Conservation (phyloP, 169 alveolate genomes). For the Eimeria zaria region DNA sequence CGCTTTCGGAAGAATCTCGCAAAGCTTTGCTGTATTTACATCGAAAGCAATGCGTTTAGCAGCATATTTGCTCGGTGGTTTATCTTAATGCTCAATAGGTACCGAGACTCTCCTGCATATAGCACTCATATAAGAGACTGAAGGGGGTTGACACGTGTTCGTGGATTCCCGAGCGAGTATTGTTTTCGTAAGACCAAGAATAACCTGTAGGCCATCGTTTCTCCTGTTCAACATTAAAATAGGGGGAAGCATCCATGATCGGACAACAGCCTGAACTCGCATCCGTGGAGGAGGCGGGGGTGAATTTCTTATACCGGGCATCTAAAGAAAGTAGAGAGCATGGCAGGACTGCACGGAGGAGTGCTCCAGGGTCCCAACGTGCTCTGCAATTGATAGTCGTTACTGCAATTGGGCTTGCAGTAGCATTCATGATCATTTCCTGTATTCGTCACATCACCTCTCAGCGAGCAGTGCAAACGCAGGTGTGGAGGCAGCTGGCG, state of each 20-base stretch:
- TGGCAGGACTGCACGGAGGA: not conserved
- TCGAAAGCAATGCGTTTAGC: not conserved
- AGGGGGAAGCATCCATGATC: not conserved
- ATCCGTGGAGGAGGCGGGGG: not conserved
- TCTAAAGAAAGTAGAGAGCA: not conserved
- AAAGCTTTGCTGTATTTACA: not conserved
- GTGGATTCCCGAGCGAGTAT: too few relatives aligned
- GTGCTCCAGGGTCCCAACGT: not conserved
- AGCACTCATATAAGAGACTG: not conserved
- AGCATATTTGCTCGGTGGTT: not conserved
- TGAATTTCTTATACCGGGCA: not conserved
- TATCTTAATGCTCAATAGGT: not conserved
- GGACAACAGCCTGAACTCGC: not conserved
- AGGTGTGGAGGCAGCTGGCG: not conserved
- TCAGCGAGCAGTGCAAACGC: not conserved
- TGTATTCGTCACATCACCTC: not conserved
- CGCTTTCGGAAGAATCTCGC: not conserved
- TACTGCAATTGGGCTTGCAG: not conserved
- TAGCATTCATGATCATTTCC: not conserved
- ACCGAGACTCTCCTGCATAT: not conserved
- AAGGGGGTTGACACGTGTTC: not conserved
- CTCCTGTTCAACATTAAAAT: not conserved
- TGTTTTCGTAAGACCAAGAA: not conserved
- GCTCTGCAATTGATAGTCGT: not conserved
- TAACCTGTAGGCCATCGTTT: not conserved